Evolutionary conservation across 129 eudicot species (phyloP).

Genomic region (Flaveria ramosissima): DNA sequence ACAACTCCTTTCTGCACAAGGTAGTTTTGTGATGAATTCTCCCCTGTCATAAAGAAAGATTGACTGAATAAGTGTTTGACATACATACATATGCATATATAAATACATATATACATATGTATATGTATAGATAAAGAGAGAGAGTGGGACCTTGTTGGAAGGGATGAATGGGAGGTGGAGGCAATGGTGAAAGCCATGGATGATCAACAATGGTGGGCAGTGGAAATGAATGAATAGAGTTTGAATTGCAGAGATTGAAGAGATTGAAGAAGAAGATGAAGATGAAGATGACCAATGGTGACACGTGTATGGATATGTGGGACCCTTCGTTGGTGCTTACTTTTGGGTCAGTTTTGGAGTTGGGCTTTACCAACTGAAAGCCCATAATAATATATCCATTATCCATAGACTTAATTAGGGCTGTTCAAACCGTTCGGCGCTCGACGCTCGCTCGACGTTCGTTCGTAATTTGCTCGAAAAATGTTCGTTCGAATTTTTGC

Average conservation of each 20-base stretch:
- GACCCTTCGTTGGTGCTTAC: slow-evolving; percentile 14
- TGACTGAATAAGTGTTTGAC: not conserved
- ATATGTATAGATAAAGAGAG: not conserved
- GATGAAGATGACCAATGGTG: slow-evolving; percentile 32
- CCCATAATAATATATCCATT: not conserved
- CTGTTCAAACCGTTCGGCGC: too few species aligned
- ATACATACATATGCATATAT: too few species aligned
- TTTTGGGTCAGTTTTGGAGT: slow-evolving; percentile 1
- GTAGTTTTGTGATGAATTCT: slow-evolving; percentile 18
- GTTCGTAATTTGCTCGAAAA: too few species aligned
- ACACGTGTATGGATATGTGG: slow-evolving; percentile 43
- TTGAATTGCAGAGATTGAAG: slow-evolving; percentile 22
- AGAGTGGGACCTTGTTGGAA: slow-evolving; percentile 46
- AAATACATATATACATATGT: too few species aligned
- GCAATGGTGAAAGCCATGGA: slow-evolving; percentile 72
- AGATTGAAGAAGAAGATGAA: not conserved
- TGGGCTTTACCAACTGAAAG: slow-evolving; percentile 18
- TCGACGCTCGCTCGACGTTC: too few species aligned
- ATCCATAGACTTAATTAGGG: not conserved
- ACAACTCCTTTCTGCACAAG: slow-evolving; percentile 23
- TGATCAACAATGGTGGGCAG: not conserved
- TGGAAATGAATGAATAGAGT: slow-evolving; percentile 6
- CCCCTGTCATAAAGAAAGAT: slow-evolving; percentile 40
- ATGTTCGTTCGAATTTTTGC: too few species aligned
- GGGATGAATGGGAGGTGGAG: slow-evolving; percentile 54